These are phyloP conservation scores for Mycotypha africana DNA, from an alignment of 371 early-diverging fungal genomes.

Conservation along the genomic window DNA sequence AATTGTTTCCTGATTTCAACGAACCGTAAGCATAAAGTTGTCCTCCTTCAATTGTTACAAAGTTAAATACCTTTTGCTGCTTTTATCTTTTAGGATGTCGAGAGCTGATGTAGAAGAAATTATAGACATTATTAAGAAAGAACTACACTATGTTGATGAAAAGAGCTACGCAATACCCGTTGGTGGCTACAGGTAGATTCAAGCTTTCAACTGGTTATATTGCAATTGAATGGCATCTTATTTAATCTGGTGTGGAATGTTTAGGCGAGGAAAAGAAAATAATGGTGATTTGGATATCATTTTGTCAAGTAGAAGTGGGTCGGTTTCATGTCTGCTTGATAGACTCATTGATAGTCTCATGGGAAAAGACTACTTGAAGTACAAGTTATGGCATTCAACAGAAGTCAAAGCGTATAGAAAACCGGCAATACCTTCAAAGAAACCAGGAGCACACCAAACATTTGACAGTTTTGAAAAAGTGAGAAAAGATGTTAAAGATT, in stretches of 20 bases:
- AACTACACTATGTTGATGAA: slow-evolving; percentile 20
- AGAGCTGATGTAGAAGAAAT: slow-evolving; percentile 45
- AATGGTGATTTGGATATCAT: slow-evolving; percentile 52
- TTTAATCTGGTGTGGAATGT: not conserved
- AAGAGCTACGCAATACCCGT: slow-evolving; percentile 28
- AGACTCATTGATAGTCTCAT: slow-evolving; percentile 17
- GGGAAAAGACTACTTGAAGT: slow-evolving; percentile 15
- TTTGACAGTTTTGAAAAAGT: slow-evolving; percentile 30
- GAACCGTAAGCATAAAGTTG: slow-evolving; percentile 23
- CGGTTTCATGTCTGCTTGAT: slow-evolving; percentile 16
- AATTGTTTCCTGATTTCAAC: slow-evolving; percentile 36
- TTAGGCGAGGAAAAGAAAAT: slow-evolving; percentile 43
- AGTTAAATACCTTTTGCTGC: not conserved
- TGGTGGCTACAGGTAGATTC: slow-evolving; percentile 42
- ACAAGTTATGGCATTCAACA: slow-evolving; percentile 5
- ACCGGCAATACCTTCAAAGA: not conserved
- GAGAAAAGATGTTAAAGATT: too few species aligned
- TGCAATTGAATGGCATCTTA: not conserved
- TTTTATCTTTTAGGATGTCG: slow-evolving; percentile 22
- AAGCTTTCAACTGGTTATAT: not conserved
- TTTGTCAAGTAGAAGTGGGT: slow-evolving; percentile 27
- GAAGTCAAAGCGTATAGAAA: not conserved
- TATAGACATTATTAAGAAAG: slow-evolving; percentile 25
- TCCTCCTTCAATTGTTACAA: too few species aligned
- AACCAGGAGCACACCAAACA: not conserved